Conservation (phyloP, 2,329 filamentous ascomycete species). For the Ampelomyces quisqualis region DNA sequence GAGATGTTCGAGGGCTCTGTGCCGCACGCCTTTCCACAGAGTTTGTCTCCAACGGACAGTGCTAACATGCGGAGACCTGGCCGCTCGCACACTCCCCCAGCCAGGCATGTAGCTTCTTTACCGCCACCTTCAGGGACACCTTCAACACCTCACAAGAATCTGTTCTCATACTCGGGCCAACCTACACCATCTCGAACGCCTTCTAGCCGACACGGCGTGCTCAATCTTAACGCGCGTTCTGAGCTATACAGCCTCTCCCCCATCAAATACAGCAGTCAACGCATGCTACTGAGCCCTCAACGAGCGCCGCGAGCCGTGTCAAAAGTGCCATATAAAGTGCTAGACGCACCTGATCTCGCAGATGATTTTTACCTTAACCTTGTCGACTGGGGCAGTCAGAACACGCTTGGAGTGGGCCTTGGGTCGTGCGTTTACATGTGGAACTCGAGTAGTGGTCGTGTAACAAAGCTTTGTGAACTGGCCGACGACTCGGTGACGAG, state of each 20-base stretch:
- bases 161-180: constrained; percentile 88
- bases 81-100: constrained; percentile 79
- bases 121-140: constrained; percentile 76
- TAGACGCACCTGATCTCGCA: constrained; percentile 92
- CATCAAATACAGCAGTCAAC: constrained; percentile 87
- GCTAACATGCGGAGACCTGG: constrained; percentile 63
- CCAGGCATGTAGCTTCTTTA: constrained; percentile 61
- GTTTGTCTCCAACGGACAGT: constrained; percentile 53
- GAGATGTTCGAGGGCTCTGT: constrained; percentile 92
- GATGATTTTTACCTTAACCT: constrained; percentile 98
- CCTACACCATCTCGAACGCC: constrained; percentile 87
- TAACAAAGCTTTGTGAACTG: constrained; percentile 90
- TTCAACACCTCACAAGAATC: constrained; percentile 94
- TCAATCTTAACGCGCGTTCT: constrained; percentile 83
- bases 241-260: constrained; percentile 96
- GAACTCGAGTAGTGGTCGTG: constrained; percentile 88
- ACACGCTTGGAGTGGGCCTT: constrained; percentile 88
- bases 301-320: constrained; percentile 87
- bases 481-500: constrained; percentile 94
- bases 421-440: constrained; percentile 97
- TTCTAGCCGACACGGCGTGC: constrained; percentile 74
- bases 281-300: constrained; percentile 86
- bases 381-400: constrained; percentile 95
- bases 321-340: constrained; percentile 96
- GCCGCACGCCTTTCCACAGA: constrained; percentile 72